Conservation (phyloP, 352 stramenopile genomes). For the Pythium scleroteichum region DNA sequence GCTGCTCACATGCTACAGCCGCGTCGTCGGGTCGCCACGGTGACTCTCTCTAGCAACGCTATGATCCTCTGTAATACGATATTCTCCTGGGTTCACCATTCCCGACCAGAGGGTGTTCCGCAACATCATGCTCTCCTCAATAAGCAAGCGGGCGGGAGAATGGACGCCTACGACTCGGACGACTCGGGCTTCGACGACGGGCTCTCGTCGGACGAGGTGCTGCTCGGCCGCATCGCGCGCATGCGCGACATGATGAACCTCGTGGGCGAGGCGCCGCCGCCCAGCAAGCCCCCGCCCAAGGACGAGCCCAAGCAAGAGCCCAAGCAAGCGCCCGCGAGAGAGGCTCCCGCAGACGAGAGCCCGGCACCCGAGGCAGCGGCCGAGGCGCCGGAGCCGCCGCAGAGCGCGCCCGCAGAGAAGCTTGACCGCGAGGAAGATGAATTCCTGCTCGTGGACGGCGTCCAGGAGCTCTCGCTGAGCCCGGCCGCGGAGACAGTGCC, state of each 20-base stretch:
- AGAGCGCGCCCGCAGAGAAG: neutral
- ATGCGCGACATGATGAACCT: slow-evolving; percentile 54
- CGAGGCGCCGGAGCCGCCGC: neutral
- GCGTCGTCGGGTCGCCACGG: neutral
- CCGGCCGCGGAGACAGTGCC: neutral
- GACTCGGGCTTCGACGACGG: slow-evolving; percentile 53
- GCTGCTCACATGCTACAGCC: slow-evolving; percentile 13
- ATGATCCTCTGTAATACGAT: slow-evolving; percentile 14
- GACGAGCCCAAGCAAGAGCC: slow-evolving; percentile 29
- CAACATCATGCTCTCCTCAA: neutral
- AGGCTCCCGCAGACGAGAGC: too few relatives aligned
- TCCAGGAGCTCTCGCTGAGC: slow-evolving; percentile 53
- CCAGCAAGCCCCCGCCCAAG: neutral
- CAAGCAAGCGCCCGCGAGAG: neutral
- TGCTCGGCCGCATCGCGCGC: slow-evolving; percentile 49
- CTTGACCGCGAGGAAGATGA: slow-evolving; percentile 27
- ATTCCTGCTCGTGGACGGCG: slow-evolving; percentile 39
- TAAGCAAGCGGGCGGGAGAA: neutral
- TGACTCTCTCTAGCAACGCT: neutral
- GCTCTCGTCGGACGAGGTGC: slow-evolving; percentile 48
- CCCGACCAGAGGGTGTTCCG: neutral
- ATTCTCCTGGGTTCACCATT: slow-evolving; percentile 7
- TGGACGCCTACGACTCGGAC: slow-evolving; percentile 33
- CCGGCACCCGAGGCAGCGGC: neutral
- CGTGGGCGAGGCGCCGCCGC: slow-evolving; percentile 19